Conservation (phyloP, 495 filamentous ascomycete genomes). For the Neurospora sp. region DNA sequence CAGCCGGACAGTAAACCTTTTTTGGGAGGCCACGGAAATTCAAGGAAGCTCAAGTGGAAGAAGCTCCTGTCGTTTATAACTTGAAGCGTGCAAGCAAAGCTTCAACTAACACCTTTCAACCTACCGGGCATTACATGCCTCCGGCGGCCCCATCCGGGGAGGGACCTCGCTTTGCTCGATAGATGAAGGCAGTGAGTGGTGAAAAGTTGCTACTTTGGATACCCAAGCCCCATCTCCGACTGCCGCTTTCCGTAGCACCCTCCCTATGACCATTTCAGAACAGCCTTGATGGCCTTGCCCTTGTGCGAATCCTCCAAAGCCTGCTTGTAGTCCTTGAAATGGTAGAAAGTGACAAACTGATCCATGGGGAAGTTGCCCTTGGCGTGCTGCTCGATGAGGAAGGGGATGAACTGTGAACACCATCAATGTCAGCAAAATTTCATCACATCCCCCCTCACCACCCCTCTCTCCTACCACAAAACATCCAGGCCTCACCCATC, state of each 20-base stretch:
- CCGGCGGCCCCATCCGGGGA: neutral
- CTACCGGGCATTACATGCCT: neutral
- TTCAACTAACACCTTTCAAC: neutral
- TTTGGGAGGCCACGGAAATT: neutral
- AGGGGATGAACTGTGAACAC: slow-evolving; percentile 26
- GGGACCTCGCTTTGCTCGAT: neutral
- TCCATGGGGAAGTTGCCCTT: slow-evolving; percentile 34
- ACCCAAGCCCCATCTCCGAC: too few relatives aligned
- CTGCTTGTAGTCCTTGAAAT: slow-evolving; percentile 16
- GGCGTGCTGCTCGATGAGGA: slow-evolving; percentile 28
- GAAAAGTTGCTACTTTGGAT: too few relatives aligned
- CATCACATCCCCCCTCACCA: neutral
- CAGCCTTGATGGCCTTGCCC: slow-evolving; percentile 20
- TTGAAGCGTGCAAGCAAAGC: neutral
- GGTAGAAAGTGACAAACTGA: slow-evolving; percentile 22
- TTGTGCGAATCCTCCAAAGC: slow-evolving; percentile 16
- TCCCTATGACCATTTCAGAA: slow-evolving; percentile 13
- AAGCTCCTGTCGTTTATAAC: neutral
- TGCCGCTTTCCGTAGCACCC: too few relatives aligned
- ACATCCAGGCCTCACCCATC: neutral
- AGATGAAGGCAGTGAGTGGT: neutral
- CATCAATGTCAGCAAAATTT: slow-evolving; percentile 12
- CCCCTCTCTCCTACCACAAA: neutral
- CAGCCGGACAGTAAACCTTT: too few relatives aligned
- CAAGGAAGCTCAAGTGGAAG: neutral